Percentiles rank a stretch among this genome's conserved stretches.
Evolutionary conservation across 495 filamentous ascomycete genomes (phyloP).

Genomic region (Penicillium coffeae): DNA sequence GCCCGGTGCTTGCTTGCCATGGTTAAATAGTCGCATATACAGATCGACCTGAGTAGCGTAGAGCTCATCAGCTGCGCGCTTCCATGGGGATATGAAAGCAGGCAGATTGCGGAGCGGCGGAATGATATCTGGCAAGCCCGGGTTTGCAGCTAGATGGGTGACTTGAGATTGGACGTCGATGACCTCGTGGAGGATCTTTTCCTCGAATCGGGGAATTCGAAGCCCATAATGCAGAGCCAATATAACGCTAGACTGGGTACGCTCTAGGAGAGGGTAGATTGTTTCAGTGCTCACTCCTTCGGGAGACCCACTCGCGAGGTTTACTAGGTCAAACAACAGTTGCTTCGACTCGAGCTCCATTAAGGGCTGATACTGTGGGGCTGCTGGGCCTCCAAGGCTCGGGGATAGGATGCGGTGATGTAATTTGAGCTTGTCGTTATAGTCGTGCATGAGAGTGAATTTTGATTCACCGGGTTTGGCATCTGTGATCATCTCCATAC

Average conservation of each 20-base stretch:
- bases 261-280: conserved; percentile 24
- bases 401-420: conserved; percentile 28
- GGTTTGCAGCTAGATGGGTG: conserved; percentile 26
- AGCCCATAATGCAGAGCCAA: conserved; percentile 31
- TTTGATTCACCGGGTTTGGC: conserved; percentile 19
- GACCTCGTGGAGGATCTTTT: conserved; percentile 25
- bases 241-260: conserved; percentile 29
- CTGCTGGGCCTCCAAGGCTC: conserved; percentile 18
- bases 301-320: background rate
- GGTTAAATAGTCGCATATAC: conserved; percentile 24
- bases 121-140: conserved; percentile 29
- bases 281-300: conserved; percentile 13
- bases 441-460: conserved; percentile 32
- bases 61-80: conserved; percentile 18
- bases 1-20: conserved; percentile 15
- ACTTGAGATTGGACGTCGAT: conserved; percentile 20
- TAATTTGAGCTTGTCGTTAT: conserved; percentile 26
- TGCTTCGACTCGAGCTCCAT: conserved; percentile 30
- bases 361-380: conserved; percentile 21
- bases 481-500: conserved; percentile 31
- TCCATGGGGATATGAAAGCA: conserved; percentile 29
- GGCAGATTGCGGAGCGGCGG: conserved; percentile 32
- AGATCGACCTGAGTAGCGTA: conserved; percentile 22
- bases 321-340: conserved; percentile 20
- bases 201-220: conserved; percentile 26